Evolutionary conservation across 306 rosid species (phyloP).

Genomic region (Trifolium fragiferum): DNA sequence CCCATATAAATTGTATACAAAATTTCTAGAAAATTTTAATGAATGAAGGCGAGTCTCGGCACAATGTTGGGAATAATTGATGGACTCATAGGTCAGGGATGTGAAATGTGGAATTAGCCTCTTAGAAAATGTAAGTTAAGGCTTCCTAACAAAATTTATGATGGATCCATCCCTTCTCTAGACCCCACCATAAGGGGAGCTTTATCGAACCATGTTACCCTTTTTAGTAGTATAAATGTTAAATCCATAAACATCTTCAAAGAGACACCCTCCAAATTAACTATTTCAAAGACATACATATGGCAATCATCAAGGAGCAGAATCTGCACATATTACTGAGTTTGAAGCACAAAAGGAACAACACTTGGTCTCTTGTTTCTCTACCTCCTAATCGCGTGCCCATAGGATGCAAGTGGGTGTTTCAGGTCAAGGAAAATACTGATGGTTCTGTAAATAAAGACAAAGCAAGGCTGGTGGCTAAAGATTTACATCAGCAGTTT

Average conservation of each 20-base stretch:
- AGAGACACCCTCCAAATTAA: constrained; percentile 8
- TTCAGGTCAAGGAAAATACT: too few species aligned
- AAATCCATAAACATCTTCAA: not conserved
- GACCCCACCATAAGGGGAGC: constrained; percentile 1
- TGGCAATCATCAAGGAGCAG: constrained; percentile 29
- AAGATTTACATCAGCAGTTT: too few species aligned
- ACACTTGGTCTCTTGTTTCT: too few species aligned
- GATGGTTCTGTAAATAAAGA: too few species aligned
- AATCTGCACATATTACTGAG: not conserved
- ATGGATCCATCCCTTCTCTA: not conserved
- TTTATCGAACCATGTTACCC: not conserved
- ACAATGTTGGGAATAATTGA: not conserved
- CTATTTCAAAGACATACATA: constrained; percentile 25
- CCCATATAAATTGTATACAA: constrained; percentile 10
- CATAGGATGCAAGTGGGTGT: too few species aligned
- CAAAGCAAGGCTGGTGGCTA: too few species aligned
- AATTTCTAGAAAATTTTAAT: not conserved
- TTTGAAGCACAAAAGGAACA: too few species aligned
- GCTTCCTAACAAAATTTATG: not conserved
- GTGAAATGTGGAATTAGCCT: constrained; percentile 14
- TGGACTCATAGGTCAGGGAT: not conserved
- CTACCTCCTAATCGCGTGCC: too few species aligned
- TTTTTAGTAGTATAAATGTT: not conserved
- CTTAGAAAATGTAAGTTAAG: not conserved
- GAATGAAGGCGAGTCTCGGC: not conserved